A percentile compares a stretch with the other conserved stretches of the same genome.
These are phyloP conservation scores for Aspergillus egyptiacus DNA, from an alignment of 495 filamentous ascomycete species.

Conservation along the genomic window DNA sequence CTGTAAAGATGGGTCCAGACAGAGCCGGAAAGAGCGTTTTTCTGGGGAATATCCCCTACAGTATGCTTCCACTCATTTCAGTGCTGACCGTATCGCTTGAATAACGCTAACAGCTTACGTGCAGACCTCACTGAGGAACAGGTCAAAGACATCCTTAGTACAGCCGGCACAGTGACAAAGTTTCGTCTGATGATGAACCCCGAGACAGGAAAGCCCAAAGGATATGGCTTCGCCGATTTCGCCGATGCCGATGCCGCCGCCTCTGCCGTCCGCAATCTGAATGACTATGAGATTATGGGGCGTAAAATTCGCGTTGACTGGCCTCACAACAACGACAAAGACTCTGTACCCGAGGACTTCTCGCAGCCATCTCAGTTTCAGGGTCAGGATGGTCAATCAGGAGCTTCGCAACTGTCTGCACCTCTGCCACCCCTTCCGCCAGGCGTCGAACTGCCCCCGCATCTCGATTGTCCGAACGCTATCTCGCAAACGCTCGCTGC, in stretches of 20 bases:
- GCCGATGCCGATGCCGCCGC: slow-evolving; percentile 85
- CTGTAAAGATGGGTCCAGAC: slow-evolving; percentile 49
- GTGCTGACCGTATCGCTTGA: not conserved
- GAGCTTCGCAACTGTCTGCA: slow-evolving; percentile 32
- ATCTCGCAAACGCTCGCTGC: slow-evolving; percentile 85
- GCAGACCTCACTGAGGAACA: slow-evolving; percentile 89
- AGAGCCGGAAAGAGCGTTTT: slow-evolving; percentile 64
- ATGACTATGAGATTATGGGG: slow-evolving; percentile 94
- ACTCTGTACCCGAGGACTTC: slow-evolving; percentile 56
- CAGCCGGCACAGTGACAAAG: slow-evolving; percentile 80
- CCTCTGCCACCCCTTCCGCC: slow-evolving; percentile 73
- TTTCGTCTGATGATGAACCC: slow-evolving; percentile 94
- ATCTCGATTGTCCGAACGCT: slow-evolving; percentile 77
- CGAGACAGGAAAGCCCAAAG: slow-evolving; percentile 90
- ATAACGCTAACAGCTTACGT: not conserved
- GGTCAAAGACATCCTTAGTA: slow-evolving; percentile 83
- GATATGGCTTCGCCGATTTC: slow-evolving; percentile 94
- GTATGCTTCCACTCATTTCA: slow-evolving; percentile 19
- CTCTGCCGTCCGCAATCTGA: slow-evolving; percentile 90
- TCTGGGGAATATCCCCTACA: slow-evolving; percentile 77
- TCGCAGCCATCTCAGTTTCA: slow-evolving; percentile 29
- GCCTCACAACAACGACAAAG: slow-evolving; percentile 80
- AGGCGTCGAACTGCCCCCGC: slow-evolving; percentile 73
- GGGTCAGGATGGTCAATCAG: slow-evolving; percentile 30
- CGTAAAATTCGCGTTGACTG: slow-evolving; percentile 92